Base-by-base conservation (phyloP, 2,329 filamentous ascomycete genomes). In the Aspergillus brunneoviolaceus region DNA sequence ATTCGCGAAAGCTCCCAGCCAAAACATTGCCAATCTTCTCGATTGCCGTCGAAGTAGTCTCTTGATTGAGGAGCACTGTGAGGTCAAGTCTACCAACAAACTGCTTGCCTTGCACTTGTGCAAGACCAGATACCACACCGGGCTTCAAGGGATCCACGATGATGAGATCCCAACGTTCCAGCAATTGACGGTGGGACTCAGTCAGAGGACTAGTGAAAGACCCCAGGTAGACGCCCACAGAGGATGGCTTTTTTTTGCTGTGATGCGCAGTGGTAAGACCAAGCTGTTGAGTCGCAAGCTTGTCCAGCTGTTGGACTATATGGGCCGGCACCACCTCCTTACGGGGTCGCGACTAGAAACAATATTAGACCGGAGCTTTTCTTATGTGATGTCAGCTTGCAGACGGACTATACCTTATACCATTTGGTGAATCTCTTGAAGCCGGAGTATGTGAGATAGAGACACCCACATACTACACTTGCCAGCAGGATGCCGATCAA, bases 171-270 rank as follows among this genome's bases (percentile, higher is more conserved):
- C 76, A 81, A 65, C 74, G 69, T 42, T 69, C 58, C n/a, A 81
- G 67, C 6, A 81, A 51, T n/a, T 61, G 65, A 21, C 67, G 58
- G 60, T 81, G 70, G 21, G 67, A 60, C 16, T 58, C 54, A 3
- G 72, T 76, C 5, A 71, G 70, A 4, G 74, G 73, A 31, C 57
- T 63, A 19, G 65, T 61, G 51, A 81, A 78, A 27, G 63, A 60
- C 14, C 79, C 79, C 6, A 81, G 69, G 62, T 78, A 81, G 10
- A 80, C 74, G 5, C 78, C 78, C 65, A 78, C 79, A 3, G 75
- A 76, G 16, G 66, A 64, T 1, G 74, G 71, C 57, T 74, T 75
- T 19, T 61, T 57, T 16, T 58, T 61, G 10, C 23, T 54, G 3
- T 58, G 31, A 27, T 58, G 62, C 11, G 58, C 51, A 7, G 61